phyloP scores from a whole-genome alignment of 768 basidiomycete genomes.

The Myochromella boudieri region DNA sequence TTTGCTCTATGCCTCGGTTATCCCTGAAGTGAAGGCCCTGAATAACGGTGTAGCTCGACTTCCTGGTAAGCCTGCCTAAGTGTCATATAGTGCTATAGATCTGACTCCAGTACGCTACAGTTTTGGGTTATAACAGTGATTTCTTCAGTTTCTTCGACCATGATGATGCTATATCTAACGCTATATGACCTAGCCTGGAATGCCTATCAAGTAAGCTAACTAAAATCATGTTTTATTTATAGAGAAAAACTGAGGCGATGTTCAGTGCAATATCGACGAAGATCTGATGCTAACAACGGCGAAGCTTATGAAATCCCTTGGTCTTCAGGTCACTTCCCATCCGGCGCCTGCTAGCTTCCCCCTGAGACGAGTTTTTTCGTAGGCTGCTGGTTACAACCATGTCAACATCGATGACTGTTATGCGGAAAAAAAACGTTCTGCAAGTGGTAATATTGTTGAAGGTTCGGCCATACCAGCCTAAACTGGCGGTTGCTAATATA shows the following conservation, averaged over 20 bases:
- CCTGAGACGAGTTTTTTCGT: not conserved
- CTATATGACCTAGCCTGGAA: slow-evolving; percentile 62
- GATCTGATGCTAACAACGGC: slow-evolving; percentile 50
- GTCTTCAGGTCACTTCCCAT: slow-evolving; percentile 40
- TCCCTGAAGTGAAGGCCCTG: slow-evolving; percentile 12
- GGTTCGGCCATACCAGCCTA: slow-evolving; percentile 29
- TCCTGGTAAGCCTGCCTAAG: slow-evolving; percentile 27
- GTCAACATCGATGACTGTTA: slow-evolving; percentile 71
- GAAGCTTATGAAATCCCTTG: slow-evolving; percentile 53
- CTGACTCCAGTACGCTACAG: slow-evolving; percentile 26
- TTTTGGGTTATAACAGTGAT: slow-evolving; percentile 67
- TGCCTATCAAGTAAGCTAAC: slow-evolving; percentile 59
- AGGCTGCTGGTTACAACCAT: slow-evolving; percentile 60
- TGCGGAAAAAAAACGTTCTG: slow-evolving; percentile 52
- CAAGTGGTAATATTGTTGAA: slow-evolving; percentile 50
- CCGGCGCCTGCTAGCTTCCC: not conserved
- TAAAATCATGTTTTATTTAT: too few species aligned
- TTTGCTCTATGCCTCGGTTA: slow-evolving; percentile 12
- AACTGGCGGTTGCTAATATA: not conserved
- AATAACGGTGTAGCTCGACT: slow-evolving; percentile 36
- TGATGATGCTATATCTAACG: not conserved
- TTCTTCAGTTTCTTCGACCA: slow-evolving; percentile 1
- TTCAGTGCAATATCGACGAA: slow-evolving; percentile 60
- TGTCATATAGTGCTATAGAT: not conserved
- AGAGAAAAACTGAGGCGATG: too few species aligned